Conservation (phyloP, 1,284 basidiomycete species). For the Cutaneotrichosporon cavernicola region DNA sequence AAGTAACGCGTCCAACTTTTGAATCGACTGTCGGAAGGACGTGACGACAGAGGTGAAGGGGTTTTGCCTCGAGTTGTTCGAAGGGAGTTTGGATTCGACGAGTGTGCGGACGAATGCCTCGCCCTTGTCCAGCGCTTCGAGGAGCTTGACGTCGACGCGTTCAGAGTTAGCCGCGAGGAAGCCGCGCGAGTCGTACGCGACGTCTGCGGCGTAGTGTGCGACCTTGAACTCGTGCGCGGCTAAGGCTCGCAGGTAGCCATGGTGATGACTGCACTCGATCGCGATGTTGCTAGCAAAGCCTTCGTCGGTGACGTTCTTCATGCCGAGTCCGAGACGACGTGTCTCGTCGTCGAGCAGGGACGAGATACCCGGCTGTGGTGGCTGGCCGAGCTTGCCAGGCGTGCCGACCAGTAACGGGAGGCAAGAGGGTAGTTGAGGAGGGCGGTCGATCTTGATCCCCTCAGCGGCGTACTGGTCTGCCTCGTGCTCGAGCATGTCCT, state of each 20-base stretch:
- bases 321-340: slow-evolving; percentile 20
- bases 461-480: slow-evolving; percentile 24
- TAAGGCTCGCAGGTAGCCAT: slow-evolving; percentile 19
- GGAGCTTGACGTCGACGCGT: slow-evolving; percentile 23
- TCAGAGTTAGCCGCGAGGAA: slow-evolving; percentile 26
- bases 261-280: slow-evolving; percentile 18
- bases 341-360: slow-evolving; percentile 28
- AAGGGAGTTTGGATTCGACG: slow-evolving; percentile 7
- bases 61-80: slow-evolving; percentile 10
- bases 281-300: slow-evolving; percentile 21
- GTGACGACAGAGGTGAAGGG: slow-evolving; percentile 23
- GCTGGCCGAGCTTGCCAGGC: slow-evolving; percentile 14
- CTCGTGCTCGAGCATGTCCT: slow-evolving; percentile 25
- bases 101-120: slow-evolving; percentile 14
- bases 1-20: slow-evolving; percentile 22
- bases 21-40: slow-evolving; percentile 25
- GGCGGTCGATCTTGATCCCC: slow-evolving; percentile 21
- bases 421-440: slow-evolving; percentile 17
- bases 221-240: slow-evolving; percentile 22
- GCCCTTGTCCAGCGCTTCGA: slow-evolving; percentile 14
- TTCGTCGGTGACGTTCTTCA: slow-evolving; percentile 22
- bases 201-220: slow-evolving; percentile 23
- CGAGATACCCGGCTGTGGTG: slow-evolving; percentile 22
- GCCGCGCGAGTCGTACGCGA: slow-evolving; percentile 23
- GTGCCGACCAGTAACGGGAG: slow-evolving; percentile 18